Percentiles rank a stretch among this genome's conserved stretches.
phyloP scores from a whole-genome alignment of 371 early-diverging fungal species.

The Mucor racemosus region DNA sequence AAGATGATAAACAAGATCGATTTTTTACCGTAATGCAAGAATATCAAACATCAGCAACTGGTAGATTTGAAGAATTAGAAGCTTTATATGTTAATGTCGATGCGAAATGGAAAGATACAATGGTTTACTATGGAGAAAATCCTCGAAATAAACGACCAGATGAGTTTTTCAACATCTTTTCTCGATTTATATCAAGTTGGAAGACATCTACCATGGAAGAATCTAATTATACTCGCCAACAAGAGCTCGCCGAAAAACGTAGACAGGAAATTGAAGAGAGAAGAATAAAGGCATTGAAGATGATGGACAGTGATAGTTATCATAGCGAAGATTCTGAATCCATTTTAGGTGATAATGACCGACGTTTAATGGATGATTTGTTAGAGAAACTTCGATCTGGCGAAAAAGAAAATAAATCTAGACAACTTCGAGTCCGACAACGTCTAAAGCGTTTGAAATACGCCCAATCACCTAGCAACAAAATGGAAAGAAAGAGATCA shows the following conservation, averaged over 20 bases:
- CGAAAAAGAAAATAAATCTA: slow-evolving; percentile 31
- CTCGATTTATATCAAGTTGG: slow-evolving; percentile 53
- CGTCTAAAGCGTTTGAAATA: slow-evolving; percentile 9
- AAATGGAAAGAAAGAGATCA: neutral
- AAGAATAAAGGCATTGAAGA: slow-evolving; percentile 19
- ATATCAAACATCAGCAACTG: slow-evolving; percentile 32
- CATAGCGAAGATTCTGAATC: slow-evolving; percentile 3
- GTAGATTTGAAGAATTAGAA: slow-evolving; percentile 46
- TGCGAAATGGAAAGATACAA: slow-evolving; percentile 49
- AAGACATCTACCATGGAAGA: slow-evolving; percentile 39
- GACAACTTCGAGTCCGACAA: slow-evolving; percentile 33
- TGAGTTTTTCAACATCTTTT: slow-evolving; percentile 84
- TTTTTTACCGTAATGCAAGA: slow-evolving; percentile 46
- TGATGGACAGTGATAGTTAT: neutral
- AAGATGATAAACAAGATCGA: slow-evolving; percentile 26
- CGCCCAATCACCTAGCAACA: neutral
- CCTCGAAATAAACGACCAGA: slow-evolving; percentile 74
- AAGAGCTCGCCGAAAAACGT: slow-evolving; percentile 41
- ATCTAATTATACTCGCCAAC: slow-evolving; percentile 28
- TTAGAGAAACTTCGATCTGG: slow-evolving; percentile 46
- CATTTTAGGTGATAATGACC: slow-evolving; percentile 27
- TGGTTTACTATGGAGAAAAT: slow-evolving; percentile 80
- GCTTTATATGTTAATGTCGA: slow-evolving; percentile 51
- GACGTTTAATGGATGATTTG: slow-evolving; percentile 51
- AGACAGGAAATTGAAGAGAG: slow-evolving; percentile 32